Evolutionary conservation across 2,329 filamentous ascomycete genomes (phyloP).

Genomic region (Didymella lethalis): DNA sequence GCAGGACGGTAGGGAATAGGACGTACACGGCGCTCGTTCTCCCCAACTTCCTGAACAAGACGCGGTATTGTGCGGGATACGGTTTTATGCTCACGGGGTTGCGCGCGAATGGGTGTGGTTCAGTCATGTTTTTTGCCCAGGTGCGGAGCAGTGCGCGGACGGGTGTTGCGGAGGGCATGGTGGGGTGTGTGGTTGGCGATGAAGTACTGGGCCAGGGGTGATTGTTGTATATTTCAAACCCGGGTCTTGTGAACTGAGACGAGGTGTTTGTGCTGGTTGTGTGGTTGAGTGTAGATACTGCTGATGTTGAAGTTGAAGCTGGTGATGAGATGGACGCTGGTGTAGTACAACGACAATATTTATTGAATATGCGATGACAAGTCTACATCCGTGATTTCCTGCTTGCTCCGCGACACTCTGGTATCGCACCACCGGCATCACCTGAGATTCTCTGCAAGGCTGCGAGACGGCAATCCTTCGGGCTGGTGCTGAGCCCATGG

Average conservation of each 20-base stretch:
- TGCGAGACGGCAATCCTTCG: not conserved
- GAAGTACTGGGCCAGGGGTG: too few species aligned
- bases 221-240: too few species aligned
- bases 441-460: conserved; percentile 20
- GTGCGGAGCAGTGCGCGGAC: conserved; percentile 44
- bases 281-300: conserved; percentile 6
- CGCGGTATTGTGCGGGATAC: conserved; percentile 35
- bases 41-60: conserved; percentile 32
- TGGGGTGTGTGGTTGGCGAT: not conserved
- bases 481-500: conserved; percentile 5
- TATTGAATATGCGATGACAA: conserved; percentile 7
- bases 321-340: not conserved
- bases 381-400: not conserved
- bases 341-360: conserved; percentile 6
- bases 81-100: conserved; percentile 37
- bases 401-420: not conserved
- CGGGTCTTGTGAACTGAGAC: too few species aligned
- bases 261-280: conserved; percentile 12
- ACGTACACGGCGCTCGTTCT: conserved; percentile 42
- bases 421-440: conserved; percentile 30
- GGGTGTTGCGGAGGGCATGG: conserved; percentile 45
- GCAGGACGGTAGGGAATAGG: not conserved
- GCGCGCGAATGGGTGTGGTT: conserved; percentile 48
- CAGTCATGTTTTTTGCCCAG: conserved; percentile 44
- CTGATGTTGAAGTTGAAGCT: conserved; percentile 1